Evolutionary conservation across 371 early-diverging fungal genomes (phyloP).

Genomic region (Mycotypha africana): DNA sequence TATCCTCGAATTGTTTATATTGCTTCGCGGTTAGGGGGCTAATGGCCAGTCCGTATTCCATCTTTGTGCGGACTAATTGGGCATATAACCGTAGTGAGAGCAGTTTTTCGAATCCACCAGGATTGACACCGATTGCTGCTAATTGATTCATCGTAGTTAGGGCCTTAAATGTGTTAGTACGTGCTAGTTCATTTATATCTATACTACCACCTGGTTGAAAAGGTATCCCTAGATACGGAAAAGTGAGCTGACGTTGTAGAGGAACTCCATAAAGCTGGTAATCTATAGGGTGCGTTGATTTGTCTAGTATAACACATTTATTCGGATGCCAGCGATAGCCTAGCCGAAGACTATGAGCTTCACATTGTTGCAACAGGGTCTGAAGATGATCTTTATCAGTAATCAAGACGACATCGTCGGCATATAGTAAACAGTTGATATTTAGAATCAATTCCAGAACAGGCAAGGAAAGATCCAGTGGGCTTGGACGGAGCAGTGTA

Average conservation of each 20-base stretch:
- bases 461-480: not conserved
- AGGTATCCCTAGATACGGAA: not conserved
- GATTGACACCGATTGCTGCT: not conserved
- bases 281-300: too few relatives aligned
- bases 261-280: too few relatives aligned
- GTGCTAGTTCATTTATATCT: not conserved
- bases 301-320: not conserved
- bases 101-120: not conserved
- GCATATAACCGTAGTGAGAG: slow-evolving; percentile 2
- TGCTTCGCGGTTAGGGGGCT: not conserved
- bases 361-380: slow-evolving; percentile 1
- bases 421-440: slow-evolving; percentile 4
- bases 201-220: not conserved
- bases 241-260: too few relatives aligned
- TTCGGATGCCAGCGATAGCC: slow-evolving; percentile 9
- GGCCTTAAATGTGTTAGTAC: not conserved
- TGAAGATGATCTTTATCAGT: not conserved
- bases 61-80: slow-evolving; percentile 7
- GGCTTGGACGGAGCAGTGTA: not conserved
- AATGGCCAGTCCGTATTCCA: slow-evolving; percentile 13
- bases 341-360: slow-evolving; percentile 1
- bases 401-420: slow-evolving; percentile 6
- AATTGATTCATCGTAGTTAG: not conserved
- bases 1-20: not conserved
- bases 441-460: not conserved